Evolutionary conservation across 495 filamentous ascomycete genomes (phyloP).

Genomic region (Sordaria brevicollis): DNA sequence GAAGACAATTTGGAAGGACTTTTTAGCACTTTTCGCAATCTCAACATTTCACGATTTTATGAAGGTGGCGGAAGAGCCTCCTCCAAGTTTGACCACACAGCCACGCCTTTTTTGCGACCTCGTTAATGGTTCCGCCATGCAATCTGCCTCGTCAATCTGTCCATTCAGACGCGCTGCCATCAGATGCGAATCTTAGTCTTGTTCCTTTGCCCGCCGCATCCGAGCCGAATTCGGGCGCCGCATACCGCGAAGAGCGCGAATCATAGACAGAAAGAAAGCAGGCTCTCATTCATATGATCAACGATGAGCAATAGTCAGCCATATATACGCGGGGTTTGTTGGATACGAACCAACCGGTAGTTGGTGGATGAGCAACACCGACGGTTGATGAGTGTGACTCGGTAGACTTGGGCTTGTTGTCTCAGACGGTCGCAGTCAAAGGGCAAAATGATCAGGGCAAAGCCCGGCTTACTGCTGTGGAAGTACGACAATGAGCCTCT

Average conservation of each 20-base stretch:
- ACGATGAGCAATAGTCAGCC: background rate
- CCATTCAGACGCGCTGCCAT: background rate
- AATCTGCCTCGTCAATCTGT: background rate
- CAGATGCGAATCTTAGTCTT: background rate
- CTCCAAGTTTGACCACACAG: background rate
- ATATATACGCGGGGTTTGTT: background rate
- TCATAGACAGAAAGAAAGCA: background rate
- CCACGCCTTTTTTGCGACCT: background rate
- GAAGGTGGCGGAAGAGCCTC: background rate
- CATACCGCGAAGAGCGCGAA: background rate
- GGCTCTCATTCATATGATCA: background rate
- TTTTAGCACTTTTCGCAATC: background rate
- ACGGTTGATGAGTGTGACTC: background rate
- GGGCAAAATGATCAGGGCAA: background rate
- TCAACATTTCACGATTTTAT: background rate
- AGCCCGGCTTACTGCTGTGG: background rate
- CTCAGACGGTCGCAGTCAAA: background rate
- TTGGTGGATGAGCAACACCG: background rate
- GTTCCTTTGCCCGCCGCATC: background rate
- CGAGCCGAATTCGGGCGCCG: background rate
- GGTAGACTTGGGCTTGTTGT: background rate
- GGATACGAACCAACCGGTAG: background rate
- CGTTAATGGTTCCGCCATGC: background rate
- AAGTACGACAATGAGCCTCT: background rate
- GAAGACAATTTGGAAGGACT: background rate